phyloP scores from a whole-genome alignment of 306 rosid genomes.

The Lathyrus tuberosus region DNA sequence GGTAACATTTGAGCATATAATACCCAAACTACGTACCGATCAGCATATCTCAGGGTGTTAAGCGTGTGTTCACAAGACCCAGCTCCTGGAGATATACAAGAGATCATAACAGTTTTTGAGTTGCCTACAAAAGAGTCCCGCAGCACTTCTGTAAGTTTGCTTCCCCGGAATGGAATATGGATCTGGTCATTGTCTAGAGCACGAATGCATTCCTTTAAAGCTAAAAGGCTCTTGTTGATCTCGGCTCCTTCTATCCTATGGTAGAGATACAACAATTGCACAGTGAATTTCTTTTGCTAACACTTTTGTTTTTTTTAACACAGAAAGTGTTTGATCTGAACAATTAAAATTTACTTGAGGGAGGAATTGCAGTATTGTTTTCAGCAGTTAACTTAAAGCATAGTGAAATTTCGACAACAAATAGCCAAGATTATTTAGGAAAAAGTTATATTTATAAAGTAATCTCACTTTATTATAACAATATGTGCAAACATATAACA shows the following conservation, averaged over 20 bases:
- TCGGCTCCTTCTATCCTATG: constrained; percentile 98
- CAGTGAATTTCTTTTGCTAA: constrained; percentile 25
- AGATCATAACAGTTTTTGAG: constrained; percentile 96
- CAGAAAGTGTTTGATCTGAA: constrained; percentile 17
- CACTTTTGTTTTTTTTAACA: not conserved
- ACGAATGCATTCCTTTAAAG: constrained; percentile 97
- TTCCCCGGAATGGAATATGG: constrained; percentile 98
- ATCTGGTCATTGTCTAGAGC: constrained; percentile 97
- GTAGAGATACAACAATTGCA: constrained; percentile 26
- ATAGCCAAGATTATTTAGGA: not conserved
- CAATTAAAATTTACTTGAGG: constrained; percentile 21
- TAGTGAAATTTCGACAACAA: constrained; percentile 16
- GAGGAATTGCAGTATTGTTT: constrained; percentile 16
- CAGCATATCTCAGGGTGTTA: constrained; percentile 96
- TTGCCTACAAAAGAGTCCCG: constrained; percentile 99
- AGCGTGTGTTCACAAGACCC: constrained; percentile 98
- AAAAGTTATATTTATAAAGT: not conserved
- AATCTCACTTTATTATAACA: not conserved
- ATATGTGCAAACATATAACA: constrained; percentile 8
- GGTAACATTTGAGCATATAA: constrained; percentile 25
- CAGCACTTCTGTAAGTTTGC: constrained; percentile 99
- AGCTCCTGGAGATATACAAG: constrained; percentile 97
- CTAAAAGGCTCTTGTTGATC: constrained; percentile 97
- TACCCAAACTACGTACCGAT: constrained; percentile 59
- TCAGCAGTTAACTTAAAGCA: constrained; percentile 32